Evolutionary conservation across 805 yeast genomes (phyloP).

Genomic region (Candida lessepsii): DNA sequence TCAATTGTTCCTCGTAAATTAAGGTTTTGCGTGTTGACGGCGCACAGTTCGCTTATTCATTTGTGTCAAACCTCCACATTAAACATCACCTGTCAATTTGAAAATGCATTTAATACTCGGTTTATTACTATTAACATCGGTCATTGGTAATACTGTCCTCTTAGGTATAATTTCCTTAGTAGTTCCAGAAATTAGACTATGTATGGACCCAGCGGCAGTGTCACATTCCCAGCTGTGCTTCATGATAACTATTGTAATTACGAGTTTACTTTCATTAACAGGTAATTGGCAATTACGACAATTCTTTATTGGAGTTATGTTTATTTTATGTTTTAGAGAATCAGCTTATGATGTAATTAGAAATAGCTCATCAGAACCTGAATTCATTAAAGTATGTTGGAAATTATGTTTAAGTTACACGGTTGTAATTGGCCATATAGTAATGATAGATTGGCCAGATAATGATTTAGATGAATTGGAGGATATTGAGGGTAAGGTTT

Average conservation of each 20-base stretch:
- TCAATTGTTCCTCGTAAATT: slow-evolving; percentile 3
- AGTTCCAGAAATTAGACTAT: background rate
- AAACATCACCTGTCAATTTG: background rate
- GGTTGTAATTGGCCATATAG: background rate
- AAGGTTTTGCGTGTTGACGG: slow-evolving; percentile 3
- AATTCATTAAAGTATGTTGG: background rate
- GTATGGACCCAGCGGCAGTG: background rate
- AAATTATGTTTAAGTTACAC: slow-evolving; percentile 1
- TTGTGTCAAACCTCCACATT: too few species aligned
- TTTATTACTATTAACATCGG: background rate
- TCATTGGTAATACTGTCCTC: background rate
- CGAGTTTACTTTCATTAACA: slow-evolving; percentile 1
- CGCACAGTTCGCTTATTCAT: too few species aligned
- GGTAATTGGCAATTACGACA: background rate
- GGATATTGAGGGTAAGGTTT: background rate
- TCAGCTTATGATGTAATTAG: background rate
- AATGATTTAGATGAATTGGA: background rate
- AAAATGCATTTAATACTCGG: slow-evolving; percentile 1
- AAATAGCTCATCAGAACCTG: background rate
- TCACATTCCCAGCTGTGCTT: slow-evolving; percentile 4
- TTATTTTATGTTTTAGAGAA: background rate
- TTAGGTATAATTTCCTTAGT: background rate
- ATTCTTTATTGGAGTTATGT: background rate
- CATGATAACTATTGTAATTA: background rate
- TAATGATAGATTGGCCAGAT: slow-evolving; percentile 1